Evolutionary conservation across 2,329 filamentous ascomycete species (phyloP), one percentile per base, ranked within the genome.

Genomic region (Ilyonectria robusta): DNA sequence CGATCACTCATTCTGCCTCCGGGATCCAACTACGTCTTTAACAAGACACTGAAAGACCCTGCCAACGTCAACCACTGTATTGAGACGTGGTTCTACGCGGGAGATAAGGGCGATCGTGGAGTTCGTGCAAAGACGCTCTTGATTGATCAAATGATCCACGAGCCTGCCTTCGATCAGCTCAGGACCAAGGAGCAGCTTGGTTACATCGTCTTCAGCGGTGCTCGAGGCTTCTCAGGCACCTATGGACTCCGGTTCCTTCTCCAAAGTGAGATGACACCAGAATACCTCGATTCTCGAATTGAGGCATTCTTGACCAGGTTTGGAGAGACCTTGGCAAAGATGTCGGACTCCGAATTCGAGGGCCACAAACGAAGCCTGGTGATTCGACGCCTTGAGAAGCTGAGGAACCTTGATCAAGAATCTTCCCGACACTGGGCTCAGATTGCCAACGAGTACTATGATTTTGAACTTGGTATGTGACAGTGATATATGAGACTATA

Each of bases 131-230:
- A 93, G 80, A 87, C 93, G 0, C 85, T 97, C 47, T 86, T 99
- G 6, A 87, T 98, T 47, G 92, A 94, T 29, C 96, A 98, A 81
- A 93, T 99, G 83, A 91, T 94, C 0, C 93, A 97, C 63, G 96
- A 99, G 82, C 95, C 95, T 4, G 93, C 93, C 9, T 99, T 98
- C 78, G 94, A 99, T 81, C 94, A 97, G 79, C 87, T 99, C 8
- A 90, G 96, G 56, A 98, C 96, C 48, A 98, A 98, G 81, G 95
- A 99, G 80, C 95, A 99, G 81, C 91, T 99, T 7, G 96, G 96
- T 13, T 99, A 99, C 75, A 93, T 99, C 59, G 95, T 99, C 1
- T 97, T 95, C 81, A 95, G 93, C 55, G 93, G 94, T 31, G 86
- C 90, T 11, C 86, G 92, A 44, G 87, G 88, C 59, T 89, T 92